Evolutionary conservation across 106 monocot genomes (phyloP).

Genomic region (Platanthera zijinensis): DNA sequence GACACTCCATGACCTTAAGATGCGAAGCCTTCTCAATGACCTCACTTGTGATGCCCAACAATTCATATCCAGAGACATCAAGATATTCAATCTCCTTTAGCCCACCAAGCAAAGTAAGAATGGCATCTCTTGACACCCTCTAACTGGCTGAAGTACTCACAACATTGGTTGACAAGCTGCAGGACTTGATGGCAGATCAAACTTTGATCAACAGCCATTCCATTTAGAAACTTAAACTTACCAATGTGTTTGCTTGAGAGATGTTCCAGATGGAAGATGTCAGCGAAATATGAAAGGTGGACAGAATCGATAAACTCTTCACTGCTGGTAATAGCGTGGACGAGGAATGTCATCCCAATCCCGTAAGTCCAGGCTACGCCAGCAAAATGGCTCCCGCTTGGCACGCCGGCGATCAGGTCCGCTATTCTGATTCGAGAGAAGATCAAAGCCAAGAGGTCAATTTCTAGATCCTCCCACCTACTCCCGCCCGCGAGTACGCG

Average conservation of each 20-base stretch:
- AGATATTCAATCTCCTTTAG: constrained; percentile 52
- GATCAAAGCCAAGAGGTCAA: no score
- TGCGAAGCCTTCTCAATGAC: constrained; percentile 53
- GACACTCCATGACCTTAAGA: constrained; percentile 35
- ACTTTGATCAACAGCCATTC: constrained; percentile 44
- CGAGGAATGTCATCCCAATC: no score
- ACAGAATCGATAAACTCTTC: no score
- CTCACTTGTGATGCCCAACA: constrained; percentile 24
- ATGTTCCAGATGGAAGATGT: no score
- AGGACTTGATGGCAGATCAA: constrained; percentile 30
- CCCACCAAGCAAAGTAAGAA: constrained; percentile 40
- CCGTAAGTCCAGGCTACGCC: no score
- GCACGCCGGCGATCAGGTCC: no score
- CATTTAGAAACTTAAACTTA: constrained; percentile 34
- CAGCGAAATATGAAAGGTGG: no score
- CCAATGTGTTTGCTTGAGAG: constrained; percentile 30
- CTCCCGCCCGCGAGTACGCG: no score
- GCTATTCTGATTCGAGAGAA: no score
- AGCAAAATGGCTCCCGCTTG: no score
- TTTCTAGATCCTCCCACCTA: no score
- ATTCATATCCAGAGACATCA: constrained; percentile 51
- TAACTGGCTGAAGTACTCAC: constrained; percentile 24
- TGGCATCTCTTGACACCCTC: constrained; percentile 18
- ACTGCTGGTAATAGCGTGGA: no score
- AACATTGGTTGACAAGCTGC: constrained; percentile 18